Conservation (phyloP, 352 stramenopile species). For the Peronospora farinosa region DNA sequence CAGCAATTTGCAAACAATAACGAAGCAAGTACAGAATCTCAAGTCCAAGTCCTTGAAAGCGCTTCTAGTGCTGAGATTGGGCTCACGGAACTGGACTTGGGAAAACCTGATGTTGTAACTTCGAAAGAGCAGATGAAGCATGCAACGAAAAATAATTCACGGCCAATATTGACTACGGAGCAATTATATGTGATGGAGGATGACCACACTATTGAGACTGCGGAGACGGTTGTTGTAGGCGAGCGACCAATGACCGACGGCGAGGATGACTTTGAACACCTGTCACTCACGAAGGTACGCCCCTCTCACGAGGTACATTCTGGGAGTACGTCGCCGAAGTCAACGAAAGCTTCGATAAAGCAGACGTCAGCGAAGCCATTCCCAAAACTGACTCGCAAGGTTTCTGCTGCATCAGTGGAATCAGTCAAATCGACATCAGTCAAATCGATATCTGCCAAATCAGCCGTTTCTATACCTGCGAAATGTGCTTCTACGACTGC, state of each 20-base stretch:
- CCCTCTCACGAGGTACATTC: conserved; percentile 12
- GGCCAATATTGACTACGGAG: conserved; percentile 59
- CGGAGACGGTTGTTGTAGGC: conserved; percentile 57
- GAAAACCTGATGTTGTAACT: conserved; percentile 1
- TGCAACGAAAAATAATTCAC: conserved; percentile 14
- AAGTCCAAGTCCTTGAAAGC: neutral
- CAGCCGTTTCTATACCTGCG: conserved; percentile 16
- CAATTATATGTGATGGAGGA: conserved; percentile 62
- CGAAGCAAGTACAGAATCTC: neutral
- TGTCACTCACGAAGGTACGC: conserved; percentile 6
- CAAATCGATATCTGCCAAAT: conserved; percentile 6
- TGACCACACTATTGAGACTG: conserved; percentile 47
- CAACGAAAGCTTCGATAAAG: conserved; percentile 6
- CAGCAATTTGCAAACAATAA: conserved; percentile 1
- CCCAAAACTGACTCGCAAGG: conserved; percentile 21
- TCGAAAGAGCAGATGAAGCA: conserved; percentile 10
- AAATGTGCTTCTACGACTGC: conserved; percentile 29
- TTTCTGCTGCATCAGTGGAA: conserved; percentile 19
- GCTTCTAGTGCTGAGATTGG: conserved; percentile 2
- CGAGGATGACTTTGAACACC: conserved; percentile 39
- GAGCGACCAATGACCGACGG: conserved; percentile 52
- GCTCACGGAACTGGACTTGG: conserved; percentile 10
- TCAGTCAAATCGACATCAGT: conserved; percentile 21
- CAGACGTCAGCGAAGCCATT: conserved; percentile 5
- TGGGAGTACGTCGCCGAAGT: conserved; percentile 5